phyloP scores from a whole-genome alignment of 2,329 filamentous ascomycete genomes.

The Aspergillus sp. region DNA sequence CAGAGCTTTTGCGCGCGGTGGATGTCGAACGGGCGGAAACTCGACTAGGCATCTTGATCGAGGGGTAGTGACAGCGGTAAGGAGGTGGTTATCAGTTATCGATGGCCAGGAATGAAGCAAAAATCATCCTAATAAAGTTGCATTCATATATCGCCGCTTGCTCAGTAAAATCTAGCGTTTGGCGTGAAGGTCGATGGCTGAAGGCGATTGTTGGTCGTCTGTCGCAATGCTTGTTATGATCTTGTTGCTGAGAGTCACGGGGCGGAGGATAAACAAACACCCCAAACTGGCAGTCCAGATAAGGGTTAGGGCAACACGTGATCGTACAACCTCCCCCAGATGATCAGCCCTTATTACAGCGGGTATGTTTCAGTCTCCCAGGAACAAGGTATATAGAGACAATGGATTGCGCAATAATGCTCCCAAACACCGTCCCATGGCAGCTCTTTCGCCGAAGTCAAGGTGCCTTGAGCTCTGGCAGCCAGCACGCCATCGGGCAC shows the following conservation, averaged over 20 bases:
- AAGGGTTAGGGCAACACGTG: constrained; percentile 35
- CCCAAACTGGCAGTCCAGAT: constrained; percentile 38
- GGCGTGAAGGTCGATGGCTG: background rate
- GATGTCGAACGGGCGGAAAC: constrained; percentile 40
- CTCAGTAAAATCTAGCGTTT: background rate
- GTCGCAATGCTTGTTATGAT: constrained; percentile 7
- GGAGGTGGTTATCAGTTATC: constrained; percentile 8
- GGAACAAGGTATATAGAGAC: background rate
- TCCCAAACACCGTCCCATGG: background rate
- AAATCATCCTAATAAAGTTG: constrained; percentile 15
- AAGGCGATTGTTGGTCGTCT: background rate
- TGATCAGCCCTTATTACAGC: background rate
- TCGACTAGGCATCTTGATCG: constrained; percentile 40
- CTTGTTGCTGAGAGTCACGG: constrained; percentile 23
- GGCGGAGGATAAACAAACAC: constrained; percentile 39
- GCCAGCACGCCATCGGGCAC: background rate
- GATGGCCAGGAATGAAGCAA: background rate
- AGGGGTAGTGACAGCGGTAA: constrained; percentile 17
- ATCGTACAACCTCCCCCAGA: background rate
- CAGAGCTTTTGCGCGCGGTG: constrained; percentile 40
- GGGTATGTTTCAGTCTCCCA: background rate
- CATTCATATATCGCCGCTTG: background rate
- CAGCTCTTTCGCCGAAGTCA: background rate
- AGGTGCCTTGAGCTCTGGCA: background rate
- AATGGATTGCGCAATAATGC: background rate